phyloP scores from a whole-genome alignment of 257 asterid genomes.

The Gardenia jasminoides region DNA sequence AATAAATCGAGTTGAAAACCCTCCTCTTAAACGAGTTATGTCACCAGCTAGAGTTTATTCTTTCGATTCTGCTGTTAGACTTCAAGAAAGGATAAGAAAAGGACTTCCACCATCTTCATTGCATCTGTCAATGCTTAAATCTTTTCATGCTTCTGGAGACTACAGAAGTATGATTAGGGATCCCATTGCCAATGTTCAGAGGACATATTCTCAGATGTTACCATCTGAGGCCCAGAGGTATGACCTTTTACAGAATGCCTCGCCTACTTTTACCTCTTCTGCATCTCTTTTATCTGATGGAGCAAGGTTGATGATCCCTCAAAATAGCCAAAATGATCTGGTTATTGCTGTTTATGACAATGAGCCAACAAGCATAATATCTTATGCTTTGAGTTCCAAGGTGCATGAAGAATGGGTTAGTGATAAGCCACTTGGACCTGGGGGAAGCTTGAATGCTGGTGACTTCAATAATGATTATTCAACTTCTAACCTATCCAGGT shows the following conservation, averaged over 20 bases:
- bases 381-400: slow-evolving; percentile 68
- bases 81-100: slow-evolving; percentile 63
- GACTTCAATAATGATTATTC: slow-evolving; percentile 40
- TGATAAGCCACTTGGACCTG: slow-evolving; percentile 37
- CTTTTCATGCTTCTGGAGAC: slow-evolving; percentile 94
- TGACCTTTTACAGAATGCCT: slow-evolving; percentile 30
- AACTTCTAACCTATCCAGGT: slow-evolving; percentile 53
- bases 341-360: slow-evolving; percentile 65
- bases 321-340: slow-evolving; percentile 43
- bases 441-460: slow-evolving; percentile 33
- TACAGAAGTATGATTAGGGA: slow-evolving; percentile 79
- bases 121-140: slow-evolving; percentile 52
- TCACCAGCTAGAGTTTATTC: slow-evolving; percentile 71
- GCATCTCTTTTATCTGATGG: slow-evolving; percentile 68
- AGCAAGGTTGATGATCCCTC: slow-evolving; percentile 64
- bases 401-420: slow-evolving; percentile 59
- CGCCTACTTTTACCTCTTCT: slow-evolving; percentile 53
- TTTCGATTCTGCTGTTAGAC: slow-evolving; percentile 82
- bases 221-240: slow-evolving; percentile 52
- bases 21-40: slow-evolving; percentile 37
- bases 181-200: slow-evolving; percentile 51
- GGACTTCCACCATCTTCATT: slow-evolving; percentile 66
- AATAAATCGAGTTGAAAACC: slow-evolving; percentile 32
- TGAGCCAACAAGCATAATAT: slow-evolving; percentile 88
- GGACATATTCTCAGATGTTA: slow-evolving; percentile 55